Evolutionary conservation across 306 rosid species (phyloP).

Genomic region (Notholithocarpus densiflorus): DNA sequence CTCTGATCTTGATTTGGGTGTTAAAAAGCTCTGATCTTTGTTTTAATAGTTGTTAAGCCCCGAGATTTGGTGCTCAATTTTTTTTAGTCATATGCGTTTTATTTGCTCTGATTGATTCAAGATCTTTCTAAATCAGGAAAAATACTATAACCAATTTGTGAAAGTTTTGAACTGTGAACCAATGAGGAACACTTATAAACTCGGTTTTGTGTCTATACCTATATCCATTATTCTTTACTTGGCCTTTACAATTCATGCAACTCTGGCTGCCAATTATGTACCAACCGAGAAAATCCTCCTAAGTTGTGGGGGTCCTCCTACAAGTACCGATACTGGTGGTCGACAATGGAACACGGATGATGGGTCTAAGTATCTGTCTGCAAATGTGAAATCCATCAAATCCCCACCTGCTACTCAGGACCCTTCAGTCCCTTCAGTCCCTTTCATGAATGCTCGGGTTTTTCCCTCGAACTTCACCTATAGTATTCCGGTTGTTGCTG

Average conservation of each 20-base stretch:
- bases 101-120: neutral
- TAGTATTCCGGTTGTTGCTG: conserved; percentile 65
- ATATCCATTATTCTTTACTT: conserved; percentile 26
- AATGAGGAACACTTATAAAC: conserved; percentile 28
- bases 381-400: conserved; percentile 22
- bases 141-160: neutral
- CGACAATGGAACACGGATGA: conserved; percentile 61
- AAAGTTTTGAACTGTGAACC: neutral
- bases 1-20: conserved; percentile 27
- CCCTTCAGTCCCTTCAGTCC: conserved; percentile 63
- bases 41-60: neutral
- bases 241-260: conserved; percentile 26
- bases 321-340: conserved; percentile 44
- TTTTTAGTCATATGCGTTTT: no score
- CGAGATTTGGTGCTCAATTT: neutral
- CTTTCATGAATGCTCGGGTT: conserved; percentile 72
- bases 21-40: neutral
- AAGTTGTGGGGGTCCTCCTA: conserved; percentile 75
- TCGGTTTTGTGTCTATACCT: conserved; percentile 4
- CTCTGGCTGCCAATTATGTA: conserved; percentile 44
- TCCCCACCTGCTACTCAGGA: conserved; percentile 56
- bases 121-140: neutral
- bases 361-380: conserved; percentile 53
- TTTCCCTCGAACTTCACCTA: conserved; percentile 56
- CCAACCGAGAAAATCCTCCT: conserved; percentile 62